Base-by-base conservation (phyloP, 306 rosid genomes). In the Dryas drummondii region DNA sequence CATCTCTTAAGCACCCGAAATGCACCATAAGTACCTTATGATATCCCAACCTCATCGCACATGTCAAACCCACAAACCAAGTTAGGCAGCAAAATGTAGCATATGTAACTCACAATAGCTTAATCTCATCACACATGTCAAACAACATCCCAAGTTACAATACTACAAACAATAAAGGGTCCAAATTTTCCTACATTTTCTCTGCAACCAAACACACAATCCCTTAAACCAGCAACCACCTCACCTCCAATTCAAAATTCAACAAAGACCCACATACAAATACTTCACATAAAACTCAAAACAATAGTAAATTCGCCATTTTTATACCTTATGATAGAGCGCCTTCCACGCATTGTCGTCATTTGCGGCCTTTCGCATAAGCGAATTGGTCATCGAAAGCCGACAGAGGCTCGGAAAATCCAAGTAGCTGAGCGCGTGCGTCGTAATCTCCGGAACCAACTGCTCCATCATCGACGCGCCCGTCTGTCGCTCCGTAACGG, bases 381-480 rank as follows among this genome's bases (percentile, higher is more conserved):
- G 86, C 26, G 97, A 89, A 83, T 92, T 96, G 22, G 99, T 96
- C 99, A 96, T 96, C 0, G 99, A 96, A 63, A 96, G 91, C 32
- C 97, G 94, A 68, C 99, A 96, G 44, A 96, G 82, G 63, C 99
- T 96, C 5, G 96, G 92, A 73, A 84, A 96, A 82, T 96, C 99
- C 93, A 96, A 87, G 85, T 96, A 96, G 84, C 99, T 96, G 17
- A 96, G 91, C 41, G 99, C 98, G 72, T 96, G 98, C 3, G 99
- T 92, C 1, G 91, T 96, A 80, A 96, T 96, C 89, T 96, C 99
- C 68, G 99, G 98, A 82, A 96, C 99, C 83, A 96, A 80, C 75
- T 96, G 96, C 86, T 96, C 99, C 99, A 96, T 96, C 99, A 96
- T 96, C 41, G 99, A 96, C 22, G 91, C 96, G 26, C 94, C 96